A percentile compares a stretch with the other conserved stretches of the same genome.
Evolutionary conservation across 169 alveolate species (phyloP).

Genomic region (Plasmodium blacklocki): DNA sequence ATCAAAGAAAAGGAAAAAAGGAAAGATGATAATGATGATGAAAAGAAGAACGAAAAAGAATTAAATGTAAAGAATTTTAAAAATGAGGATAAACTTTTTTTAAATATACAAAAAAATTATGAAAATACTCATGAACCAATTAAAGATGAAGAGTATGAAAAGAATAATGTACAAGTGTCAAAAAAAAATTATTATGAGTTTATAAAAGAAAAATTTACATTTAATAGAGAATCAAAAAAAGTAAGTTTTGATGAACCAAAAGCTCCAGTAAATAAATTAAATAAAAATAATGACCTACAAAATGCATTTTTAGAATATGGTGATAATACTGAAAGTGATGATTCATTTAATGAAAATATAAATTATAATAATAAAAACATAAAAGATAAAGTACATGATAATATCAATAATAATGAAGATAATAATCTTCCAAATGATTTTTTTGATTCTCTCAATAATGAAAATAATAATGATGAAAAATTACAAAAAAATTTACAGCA

Average conservation of each 20-base stretch:
- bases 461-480: background rate
- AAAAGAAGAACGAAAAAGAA: background rate
- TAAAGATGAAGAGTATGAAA: background rate
- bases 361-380: background rate
- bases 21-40: constrained; percentile 1
- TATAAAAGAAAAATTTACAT: no score
- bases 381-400: background rate
- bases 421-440: constrained; percentile 31
- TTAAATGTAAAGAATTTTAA: background rate
- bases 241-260: constrained; percentile 23
- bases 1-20: constrained; percentile 15
- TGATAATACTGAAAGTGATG: constrained; percentile 1
- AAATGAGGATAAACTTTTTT: constrained; percentile 9
- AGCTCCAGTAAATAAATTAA: constrained; percentile 49
- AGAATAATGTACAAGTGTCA: background rate
- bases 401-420: background rate
- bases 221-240: constrained; percentile 1
- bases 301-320: constrained; percentile 44
- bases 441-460: constrained; percentile 3
- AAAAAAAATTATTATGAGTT: background rate
- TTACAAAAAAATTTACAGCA: background rate
- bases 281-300: constrained; percentile 33
- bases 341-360: constrained; percentile 8
- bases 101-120: constrained; percentile 46
- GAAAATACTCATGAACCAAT: background rate